A percentile compares a stretch with the other conserved stretches of the same genome.
These are phyloP conservation scores for Suillus plorans DNA, from an alignment of 768 basidiomycete species.

Conservation along the genomic window DNA sequence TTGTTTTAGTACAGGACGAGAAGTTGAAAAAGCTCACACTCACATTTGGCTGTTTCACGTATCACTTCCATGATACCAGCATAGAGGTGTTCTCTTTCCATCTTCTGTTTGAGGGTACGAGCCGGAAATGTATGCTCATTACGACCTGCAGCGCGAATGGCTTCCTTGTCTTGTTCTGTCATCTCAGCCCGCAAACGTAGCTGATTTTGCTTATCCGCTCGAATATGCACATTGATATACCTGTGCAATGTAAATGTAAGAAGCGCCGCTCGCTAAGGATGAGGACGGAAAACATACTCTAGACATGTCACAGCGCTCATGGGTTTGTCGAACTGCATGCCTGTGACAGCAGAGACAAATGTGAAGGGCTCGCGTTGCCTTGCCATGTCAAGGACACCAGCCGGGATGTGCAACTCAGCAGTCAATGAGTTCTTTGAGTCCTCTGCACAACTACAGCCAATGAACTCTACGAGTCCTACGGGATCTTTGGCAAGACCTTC, in stretches of 20 bases:
- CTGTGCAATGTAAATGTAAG: not conserved
- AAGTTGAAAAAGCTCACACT: not conserved
- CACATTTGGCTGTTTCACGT: not conserved
- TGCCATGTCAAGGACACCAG: slow-evolving; percentile 6
- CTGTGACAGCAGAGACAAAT: slow-evolving; percentile 10
- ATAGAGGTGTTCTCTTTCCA: not conserved
- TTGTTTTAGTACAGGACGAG: not conserved
- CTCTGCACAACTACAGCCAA: slow-evolving; percentile 16
- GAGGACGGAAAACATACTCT: slow-evolving; percentile 2
- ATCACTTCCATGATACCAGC: not conserved
- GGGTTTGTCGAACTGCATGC: slow-evolving; percentile 1
- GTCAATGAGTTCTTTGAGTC: slow-evolving; percentile 10
- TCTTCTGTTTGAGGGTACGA: not conserved
- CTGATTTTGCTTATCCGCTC: slow-evolving; percentile 17
- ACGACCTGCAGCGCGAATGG: slow-evolving; percentile 5
- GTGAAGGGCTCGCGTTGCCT: slow-evolving; percentile 11
- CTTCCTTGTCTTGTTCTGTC: slow-evolving; percentile 15
- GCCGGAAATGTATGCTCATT: not conserved
- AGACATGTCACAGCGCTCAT: slow-evolving; percentile 15
- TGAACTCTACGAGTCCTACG: slow-evolving; percentile 15
- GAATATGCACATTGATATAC: slow-evolving; percentile 14
- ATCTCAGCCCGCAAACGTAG: slow-evolving; percentile 15
- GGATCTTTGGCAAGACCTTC: not conserved
- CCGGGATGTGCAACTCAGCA: slow-evolving; percentile 3
- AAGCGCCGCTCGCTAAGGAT: not conserved